phyloP scores from a whole-genome alignment of 257 asterid genomes.

The Nemophila menziesii region DNA sequence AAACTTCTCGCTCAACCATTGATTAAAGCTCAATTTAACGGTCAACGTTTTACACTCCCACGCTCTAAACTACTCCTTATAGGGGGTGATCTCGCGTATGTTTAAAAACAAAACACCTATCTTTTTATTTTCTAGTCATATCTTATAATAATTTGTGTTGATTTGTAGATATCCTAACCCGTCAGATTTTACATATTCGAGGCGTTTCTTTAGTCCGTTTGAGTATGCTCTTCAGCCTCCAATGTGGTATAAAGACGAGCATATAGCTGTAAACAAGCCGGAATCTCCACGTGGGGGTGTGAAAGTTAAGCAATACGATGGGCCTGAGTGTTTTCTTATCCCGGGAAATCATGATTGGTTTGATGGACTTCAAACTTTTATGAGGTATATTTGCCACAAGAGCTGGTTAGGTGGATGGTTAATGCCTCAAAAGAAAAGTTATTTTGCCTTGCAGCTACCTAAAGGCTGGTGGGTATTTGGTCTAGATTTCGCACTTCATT shows the following conservation, averaged over 20 bases:
- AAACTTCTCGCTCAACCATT: slow-evolving; percentile 92
- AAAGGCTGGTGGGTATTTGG: slow-evolving; percentile 99
- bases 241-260: slow-evolving; percentile 72
- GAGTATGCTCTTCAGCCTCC: slow-evolving; percentile 99
- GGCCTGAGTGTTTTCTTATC: slow-evolving; percentile 91
- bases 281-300: slow-evolving; percentile 65
- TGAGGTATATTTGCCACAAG: slow-evolving; percentile 95
- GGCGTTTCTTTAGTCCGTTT: slow-evolving; percentile 84
- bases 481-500: slow-evolving; percentile 93
- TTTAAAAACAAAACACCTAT: slow-evolving; percentile 9
- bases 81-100: slow-evolving; percentile 99
- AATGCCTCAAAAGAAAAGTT: slow-evolving; percentile 98
- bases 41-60: slow-evolving; percentile 46
- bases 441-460: slow-evolving; percentile 93
- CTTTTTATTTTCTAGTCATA: not conserved
- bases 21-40: slow-evolving; percentile 38
- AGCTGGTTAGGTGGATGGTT: slow-evolving; percentile 99
- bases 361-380: slow-evolving; percentile 97
- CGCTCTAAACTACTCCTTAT: slow-evolving; percentile 85
- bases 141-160: not conserved
- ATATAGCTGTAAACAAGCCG: slow-evolving; percentile 78
- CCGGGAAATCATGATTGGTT: slow-evolving; percentile 99
- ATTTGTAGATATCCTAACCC: slow-evolving; percentile 84
- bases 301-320: slow-evolving; percentile 60
- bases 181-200: slow-evolving; percentile 77